phyloP scores from a whole-genome alignment of 148 eudicot species.

The Camellia japonica region DNA sequence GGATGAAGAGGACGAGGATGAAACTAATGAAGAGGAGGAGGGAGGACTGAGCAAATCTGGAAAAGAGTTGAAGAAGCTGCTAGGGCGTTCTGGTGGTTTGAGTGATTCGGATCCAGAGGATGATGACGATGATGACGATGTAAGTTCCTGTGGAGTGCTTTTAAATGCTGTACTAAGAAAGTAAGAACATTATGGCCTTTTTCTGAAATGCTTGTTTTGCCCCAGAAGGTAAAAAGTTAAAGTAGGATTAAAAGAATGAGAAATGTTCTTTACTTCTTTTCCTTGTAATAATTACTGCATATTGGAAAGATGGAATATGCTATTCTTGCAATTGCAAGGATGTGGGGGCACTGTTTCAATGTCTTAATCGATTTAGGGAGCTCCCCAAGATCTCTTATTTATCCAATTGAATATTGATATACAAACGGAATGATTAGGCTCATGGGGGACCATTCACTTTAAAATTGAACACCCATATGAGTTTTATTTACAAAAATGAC shows the following conservation, averaged over 20 bases:
- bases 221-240: background rate
- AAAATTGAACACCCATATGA: too few relatives aligned
- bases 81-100: slow-evolving; percentile 69
- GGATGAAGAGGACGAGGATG: slow-evolving; percentile 84
- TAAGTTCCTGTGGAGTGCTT: slow-evolving; percentile 30
- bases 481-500: too few relatives aligned
- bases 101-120: slow-evolving; percentile 88
- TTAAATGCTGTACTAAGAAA: background rate
- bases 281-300: background rate
- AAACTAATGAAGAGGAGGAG: slow-evolving; percentile 63
- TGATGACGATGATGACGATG: slow-evolving; percentile 75
- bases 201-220: background rate
- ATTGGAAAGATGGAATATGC: background rate
- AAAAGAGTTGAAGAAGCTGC: slow-evolving; percentile 90
- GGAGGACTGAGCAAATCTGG: slow-evolving; percentile 94
- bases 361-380: background rate
- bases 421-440: too few relatives aligned
- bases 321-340: background rate
- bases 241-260: background rate
- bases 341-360: background rate
- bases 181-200: background rate
- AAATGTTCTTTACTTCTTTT: background rate
- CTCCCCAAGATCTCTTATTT: background rate
- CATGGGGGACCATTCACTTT: too few relatives aligned
- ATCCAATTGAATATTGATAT: background rate